These are phyloP conservation scores for Samsoniella hepiali DNA, from an alignment of 2,329 filamentous ascomycete genomes.

Conservation along the genomic window DNA sequence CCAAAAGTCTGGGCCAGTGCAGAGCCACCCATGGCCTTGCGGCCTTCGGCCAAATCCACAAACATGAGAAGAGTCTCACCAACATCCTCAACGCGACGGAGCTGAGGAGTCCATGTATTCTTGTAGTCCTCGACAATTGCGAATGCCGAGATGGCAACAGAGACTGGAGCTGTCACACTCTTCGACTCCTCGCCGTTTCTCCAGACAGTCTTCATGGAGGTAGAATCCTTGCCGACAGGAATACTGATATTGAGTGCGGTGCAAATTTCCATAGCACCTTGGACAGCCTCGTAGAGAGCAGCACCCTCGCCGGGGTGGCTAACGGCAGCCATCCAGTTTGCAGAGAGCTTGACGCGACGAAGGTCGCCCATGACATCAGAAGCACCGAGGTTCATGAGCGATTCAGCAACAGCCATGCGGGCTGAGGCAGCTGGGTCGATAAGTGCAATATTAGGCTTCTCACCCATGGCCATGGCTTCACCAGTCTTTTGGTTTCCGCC, in stretches of 20 bases:
- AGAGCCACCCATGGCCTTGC: slow-evolving; percentile 82
- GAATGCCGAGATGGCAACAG: slow-evolving; percentile 87
- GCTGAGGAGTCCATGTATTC: slow-evolving; percentile 90
- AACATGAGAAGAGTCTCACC: slow-evolving; percentile 86
- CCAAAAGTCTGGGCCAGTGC: slow-evolving; percentile 87
- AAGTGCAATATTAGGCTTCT: slow-evolving; percentile 83
- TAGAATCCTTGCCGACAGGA: slow-evolving; percentile 96
- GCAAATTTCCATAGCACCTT: slow-evolving; percentile 89
- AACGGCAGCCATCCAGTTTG: slow-evolving; percentile 99
- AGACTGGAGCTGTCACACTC: slow-evolving; percentile 89
- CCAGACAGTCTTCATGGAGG: slow-evolving; percentile 99
- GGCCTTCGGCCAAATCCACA: slow-evolving; percentile 81
- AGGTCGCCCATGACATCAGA: slow-evolving; percentile 68
- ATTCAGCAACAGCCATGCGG: slow-evolving; percentile 93
- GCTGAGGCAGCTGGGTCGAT: slow-evolving; percentile 89
- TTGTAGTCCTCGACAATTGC: slow-evolving; percentile 76
- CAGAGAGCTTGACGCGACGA: slow-evolving; percentile 79
- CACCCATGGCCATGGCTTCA: slow-evolving; percentile 97
- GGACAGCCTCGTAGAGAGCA: slow-evolving; percentile 86
- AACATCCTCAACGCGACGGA: slow-evolving; percentile 78
- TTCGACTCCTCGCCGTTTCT: slow-evolving; percentile 67
- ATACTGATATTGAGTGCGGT: slow-evolving; percentile 88
- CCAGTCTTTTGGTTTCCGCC: slow-evolving; percentile 69
- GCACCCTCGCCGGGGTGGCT: slow-evolving; percentile 90
- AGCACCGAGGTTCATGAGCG: slow-evolving; percentile 87